These are phyloP conservation scores for Auricularia heimuer DNA, from an alignment of 768 basidiomycete species.

Conservation along the genomic window DNA sequence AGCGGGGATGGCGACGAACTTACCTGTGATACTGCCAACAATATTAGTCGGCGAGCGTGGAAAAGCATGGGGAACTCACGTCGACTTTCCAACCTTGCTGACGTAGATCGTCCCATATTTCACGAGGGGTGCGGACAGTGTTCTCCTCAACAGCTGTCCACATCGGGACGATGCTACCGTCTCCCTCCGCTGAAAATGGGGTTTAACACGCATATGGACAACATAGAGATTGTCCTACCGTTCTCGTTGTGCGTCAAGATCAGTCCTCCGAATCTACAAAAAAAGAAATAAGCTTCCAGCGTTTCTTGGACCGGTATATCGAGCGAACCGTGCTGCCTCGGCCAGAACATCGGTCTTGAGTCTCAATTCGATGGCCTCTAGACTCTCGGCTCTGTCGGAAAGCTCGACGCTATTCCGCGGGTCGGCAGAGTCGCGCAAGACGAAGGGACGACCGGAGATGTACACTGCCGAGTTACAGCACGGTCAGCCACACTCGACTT, in stretches of 20 bases:
- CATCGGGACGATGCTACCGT: conserved; percentile 78
- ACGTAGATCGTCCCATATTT: conserved; percentile 76
- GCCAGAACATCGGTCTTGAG: conserved; percentile 85
- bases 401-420: conserved; percentile 70
- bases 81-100: conserved; percentile 87
- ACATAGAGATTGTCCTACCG: conserved; percentile 31
- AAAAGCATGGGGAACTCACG: conserved; percentile 30
- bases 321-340: conserved; percentile 58
- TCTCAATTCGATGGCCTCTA: conserved; percentile 85
- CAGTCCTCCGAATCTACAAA: conserved; percentile 70
- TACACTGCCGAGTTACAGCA: conserved; percentile 42
- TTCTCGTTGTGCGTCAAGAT: conserved; percentile 91
- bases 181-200: conserved; percentile 36
- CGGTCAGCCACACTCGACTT: conserved; percentile 2
- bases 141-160: conserved; percentile 84
- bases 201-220: not conserved
- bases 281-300: no score
- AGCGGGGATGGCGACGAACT: not conserved
- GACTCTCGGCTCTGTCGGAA: conserved; percentile 88
- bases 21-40: conserved; percentile 6
- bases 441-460: conserved; percentile 87
- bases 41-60: conserved; percentile 1
- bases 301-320: conserved; percentile 4
- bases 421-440: conserved; percentile 77
- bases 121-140: conserved; percentile 79